These are phyloP conservation scores for Sequoia sempervirens DNA, from an alignment of 75 land plant genomes.

Conservation along the genomic window DNA sequence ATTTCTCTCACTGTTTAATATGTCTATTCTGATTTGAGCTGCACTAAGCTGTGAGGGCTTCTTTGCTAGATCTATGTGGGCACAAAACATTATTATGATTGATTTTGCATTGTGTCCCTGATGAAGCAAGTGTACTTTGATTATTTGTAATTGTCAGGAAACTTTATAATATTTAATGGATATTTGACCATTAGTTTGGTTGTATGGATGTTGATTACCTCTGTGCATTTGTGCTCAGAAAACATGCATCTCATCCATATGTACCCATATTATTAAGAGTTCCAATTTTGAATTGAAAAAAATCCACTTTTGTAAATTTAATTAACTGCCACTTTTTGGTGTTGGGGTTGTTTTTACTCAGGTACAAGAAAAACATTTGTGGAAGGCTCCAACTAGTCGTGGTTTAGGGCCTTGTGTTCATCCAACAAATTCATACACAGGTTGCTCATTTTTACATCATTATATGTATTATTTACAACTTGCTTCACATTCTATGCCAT, in stretches of 20 bases:
- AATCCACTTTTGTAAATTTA: not conserved
- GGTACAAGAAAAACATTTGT: constrained; percentile 33
- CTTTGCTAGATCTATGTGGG: not conserved
- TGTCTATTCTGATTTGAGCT: not conserved
- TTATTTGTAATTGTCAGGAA: not conserved
- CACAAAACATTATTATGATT: not conserved
- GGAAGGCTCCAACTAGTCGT: constrained; percentile 44
- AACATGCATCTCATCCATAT: not conserved
- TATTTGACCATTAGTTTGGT: not conserved
- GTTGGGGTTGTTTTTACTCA: constrained; percentile 10
- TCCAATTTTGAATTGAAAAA: not conserved
- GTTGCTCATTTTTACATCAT: constrained; percentile 7
- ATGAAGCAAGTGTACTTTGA: not conserved
- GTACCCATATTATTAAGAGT: not conserved
- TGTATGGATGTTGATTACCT: not conserved
- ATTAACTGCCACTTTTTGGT: not conserved
- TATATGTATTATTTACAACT: not conserved
- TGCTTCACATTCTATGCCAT: not conserved
- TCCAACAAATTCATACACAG: constrained; percentile 40
- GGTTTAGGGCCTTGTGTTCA: constrained; percentile 46
- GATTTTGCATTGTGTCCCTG: not conserved
- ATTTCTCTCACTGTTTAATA: not conserved
- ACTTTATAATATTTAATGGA: not conserved
- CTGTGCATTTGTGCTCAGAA: not conserved
- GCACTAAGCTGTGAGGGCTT: not conserved